Evolutionary conservation across 192 early-diverging fungal genomes (phyloP).

Genomic region (Coemansia sp.): DNA sequence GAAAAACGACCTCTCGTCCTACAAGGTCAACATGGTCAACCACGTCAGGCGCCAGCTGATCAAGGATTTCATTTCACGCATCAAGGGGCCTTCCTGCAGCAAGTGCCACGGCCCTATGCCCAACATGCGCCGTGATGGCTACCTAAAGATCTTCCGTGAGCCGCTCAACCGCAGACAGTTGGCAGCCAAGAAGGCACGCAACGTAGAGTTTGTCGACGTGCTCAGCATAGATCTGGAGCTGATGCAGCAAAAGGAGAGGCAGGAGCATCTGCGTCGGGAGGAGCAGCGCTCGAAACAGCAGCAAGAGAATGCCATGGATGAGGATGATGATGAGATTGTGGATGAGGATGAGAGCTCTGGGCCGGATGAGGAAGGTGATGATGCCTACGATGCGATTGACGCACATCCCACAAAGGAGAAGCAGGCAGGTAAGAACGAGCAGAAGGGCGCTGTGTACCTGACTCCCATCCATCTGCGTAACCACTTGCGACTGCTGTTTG

Average conservation of each 20-base stretch:
- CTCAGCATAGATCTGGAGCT: slow-evolving; percentile 26
- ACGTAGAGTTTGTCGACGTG: slow-evolving; percentile 48
- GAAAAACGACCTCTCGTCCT: slow-evolving; percentile 12
- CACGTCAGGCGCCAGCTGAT: slow-evolving; percentile 39
- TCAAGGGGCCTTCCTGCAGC: slow-evolving; percentile 53
- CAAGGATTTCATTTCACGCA: slow-evolving; percentile 35
- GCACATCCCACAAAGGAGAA: slow-evolving; percentile 41
- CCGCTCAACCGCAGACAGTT: slow-evolving; percentile 65
- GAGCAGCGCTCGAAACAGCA: slow-evolving; percentile 12
- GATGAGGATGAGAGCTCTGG: slow-evolving; percentile 9
- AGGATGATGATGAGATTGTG: slow-evolving; percentile 32
- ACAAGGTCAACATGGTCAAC: slow-evolving; percentile 50
- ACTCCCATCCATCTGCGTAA: slow-evolving; percentile 78
- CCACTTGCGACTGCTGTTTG: slow-evolving; percentile 73
- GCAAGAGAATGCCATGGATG: slow-evolving; percentile 22
- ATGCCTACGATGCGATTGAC: slow-evolving; percentile 3
- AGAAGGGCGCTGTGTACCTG: slow-evolving; percentile 36
- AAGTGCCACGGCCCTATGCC: slow-evolving; percentile 65
- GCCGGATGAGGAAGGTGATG: not conserved
- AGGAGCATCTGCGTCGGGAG: not conserved
- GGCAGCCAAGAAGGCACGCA: slow-evolving; percentile 56
- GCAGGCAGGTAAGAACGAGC: slow-evolving; percentile 7
- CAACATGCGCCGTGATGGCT: slow-evolving; percentile 75
- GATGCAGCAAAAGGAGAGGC: slow-evolving; percentile 9
- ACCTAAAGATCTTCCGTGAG: slow-evolving; percentile 81